These are phyloP conservation scores for Debaryomyces maramus DNA, from an alignment of 805 yeast species.

Conservation along the genomic window DNA sequence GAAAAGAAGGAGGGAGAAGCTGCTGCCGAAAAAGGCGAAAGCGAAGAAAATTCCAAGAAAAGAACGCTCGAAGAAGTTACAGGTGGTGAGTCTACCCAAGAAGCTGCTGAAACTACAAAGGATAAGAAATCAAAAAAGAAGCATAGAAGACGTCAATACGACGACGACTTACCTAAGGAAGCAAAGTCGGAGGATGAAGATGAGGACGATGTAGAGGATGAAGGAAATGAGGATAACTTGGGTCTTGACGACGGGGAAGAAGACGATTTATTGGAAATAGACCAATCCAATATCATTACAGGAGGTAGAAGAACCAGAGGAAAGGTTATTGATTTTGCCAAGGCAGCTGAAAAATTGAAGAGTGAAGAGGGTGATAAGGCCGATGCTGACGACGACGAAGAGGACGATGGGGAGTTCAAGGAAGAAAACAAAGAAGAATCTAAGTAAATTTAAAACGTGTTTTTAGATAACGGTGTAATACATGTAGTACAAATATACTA, in stretches of 20 bases:
- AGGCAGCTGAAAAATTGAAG: slow-evolving; percentile 73
- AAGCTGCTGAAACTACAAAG: slow-evolving; percentile 6
- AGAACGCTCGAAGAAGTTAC: slow-evolving; percentile 8
- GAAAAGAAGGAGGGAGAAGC: slow-evolving; percentile 14
- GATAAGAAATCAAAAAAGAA: slow-evolving; percentile 35
- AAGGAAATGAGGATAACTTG: slow-evolving; percentile 49
- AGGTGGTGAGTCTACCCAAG: slow-evolving; percentile 13
- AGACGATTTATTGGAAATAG: slow-evolving; percentile 79
- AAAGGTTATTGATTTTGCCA: slow-evolving; percentile 77
- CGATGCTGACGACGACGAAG: slow-evolving; percentile 49
- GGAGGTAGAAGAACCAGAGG: slow-evolving; percentile 90
- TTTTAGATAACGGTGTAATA: too few species aligned
- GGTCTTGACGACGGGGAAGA: slow-evolving; percentile 59
- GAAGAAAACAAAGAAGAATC: slow-evolving; percentile 22
- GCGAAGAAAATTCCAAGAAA: slow-evolving; percentile 8
- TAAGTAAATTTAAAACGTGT: too few species aligned
- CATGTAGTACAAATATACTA: too few species aligned
- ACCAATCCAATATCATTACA: slow-evolving; percentile 78
- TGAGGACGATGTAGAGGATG: slow-evolving; percentile 47
- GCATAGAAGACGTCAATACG: slow-evolving; percentile 58
- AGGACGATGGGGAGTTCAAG: slow-evolving; percentile 53
- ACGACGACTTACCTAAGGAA: slow-evolving; percentile 56
- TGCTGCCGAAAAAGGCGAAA: slow-evolving; percentile 11
- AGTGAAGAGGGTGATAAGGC: slow-evolving; percentile 44
- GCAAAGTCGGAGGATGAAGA: slow-evolving; percentile 40